Conservation (phyloP, 2,329 filamentous ascomycete species). For the Aspergillus neotritici region DNA sequence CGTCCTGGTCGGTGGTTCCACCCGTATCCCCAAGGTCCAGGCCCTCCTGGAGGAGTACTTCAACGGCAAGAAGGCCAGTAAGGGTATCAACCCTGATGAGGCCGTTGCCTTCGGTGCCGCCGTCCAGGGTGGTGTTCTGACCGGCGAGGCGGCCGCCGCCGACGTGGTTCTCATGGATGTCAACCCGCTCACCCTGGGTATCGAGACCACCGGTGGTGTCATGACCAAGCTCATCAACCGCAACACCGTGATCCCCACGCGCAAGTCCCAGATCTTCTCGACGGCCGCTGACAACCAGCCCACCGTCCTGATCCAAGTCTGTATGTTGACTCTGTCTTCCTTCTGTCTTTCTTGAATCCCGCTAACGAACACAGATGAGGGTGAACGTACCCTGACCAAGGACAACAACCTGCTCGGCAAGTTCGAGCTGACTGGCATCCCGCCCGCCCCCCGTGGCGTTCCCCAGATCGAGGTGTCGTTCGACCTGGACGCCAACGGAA, state of each 20-base stretch:
- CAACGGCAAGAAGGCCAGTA: constrained; percentile 90
- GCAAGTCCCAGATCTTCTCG: constrained; percentile 97
- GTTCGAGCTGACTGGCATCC: constrained; percentile 95
- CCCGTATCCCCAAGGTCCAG: constrained; percentile 98
- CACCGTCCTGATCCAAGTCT: constrained; percentile 91
- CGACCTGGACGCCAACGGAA: constrained; percentile 96
- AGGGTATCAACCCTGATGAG: constrained; percentile 99
- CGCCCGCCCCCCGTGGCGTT: constrained; percentile 88
- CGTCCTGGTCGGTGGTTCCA: constrained; percentile 95
- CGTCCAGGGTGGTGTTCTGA: constrained; percentile 92
- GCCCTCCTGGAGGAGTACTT: constrained; percentile 94
- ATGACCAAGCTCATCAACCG: constrained; percentile 96
- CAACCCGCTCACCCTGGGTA: constrained; percentile 92
- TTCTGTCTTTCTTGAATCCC: not conserved
- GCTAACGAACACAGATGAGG: constrained; percentile 54
- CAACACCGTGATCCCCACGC: constrained; percentile 90
- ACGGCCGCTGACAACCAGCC: constrained; percentile 96
- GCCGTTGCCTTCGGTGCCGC: constrained; percentile 97
- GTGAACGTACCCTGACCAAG: constrained; percentile 89
- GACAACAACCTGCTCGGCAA: constrained; percentile 97
- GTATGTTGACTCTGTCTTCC: constrained; percentile 25
- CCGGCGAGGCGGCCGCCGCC: constrained; percentile 76
- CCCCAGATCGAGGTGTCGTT: constrained; percentile 98
- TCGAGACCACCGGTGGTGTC: constrained; percentile 93
- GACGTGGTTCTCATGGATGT: constrained; percentile 92